Evolutionary conservation across 1,284 basidiomycete genomes (phyloP).

Genomic region (Ceratobasidium theobromae): DNA sequence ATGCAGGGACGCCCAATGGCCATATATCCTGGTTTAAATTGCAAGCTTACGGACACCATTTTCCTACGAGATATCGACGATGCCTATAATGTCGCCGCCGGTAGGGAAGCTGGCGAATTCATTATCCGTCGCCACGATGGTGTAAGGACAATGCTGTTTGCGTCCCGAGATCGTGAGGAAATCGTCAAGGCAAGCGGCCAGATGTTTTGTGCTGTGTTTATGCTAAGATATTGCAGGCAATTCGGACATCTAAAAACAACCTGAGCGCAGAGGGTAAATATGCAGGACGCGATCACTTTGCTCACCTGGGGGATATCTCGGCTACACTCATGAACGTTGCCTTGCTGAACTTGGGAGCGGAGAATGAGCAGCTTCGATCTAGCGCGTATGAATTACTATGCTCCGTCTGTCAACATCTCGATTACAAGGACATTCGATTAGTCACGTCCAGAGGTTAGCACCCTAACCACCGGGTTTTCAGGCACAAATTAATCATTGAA

Average conservation of each 20-base stretch:
- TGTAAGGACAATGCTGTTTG: slow-evolving; percentile 68
- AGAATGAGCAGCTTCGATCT: slow-evolving; percentile 71
- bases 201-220: neutral
- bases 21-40: slow-evolving; percentile 62
- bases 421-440: slow-evolving; percentile 69
- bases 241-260: slow-evolving; percentile 68
- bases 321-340: slow-evolving; percentile 81
- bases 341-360: slow-evolving; percentile 70
- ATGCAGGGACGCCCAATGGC: slow-evolving; percentile 52
- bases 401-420: slow-evolving; percentile 74
- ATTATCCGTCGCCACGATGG: slow-evolving; percentile 73
- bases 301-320: slow-evolving; percentile 78
- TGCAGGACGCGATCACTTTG: slow-evolving; percentile 62
- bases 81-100: slow-evolving; percentile 75
- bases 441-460: slow-evolving; percentile 65
- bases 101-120: slow-evolving; percentile 75
- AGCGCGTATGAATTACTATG: slow-evolving; percentile 77
- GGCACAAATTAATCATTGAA: slow-evolving; percentile 26
- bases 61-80: slow-evolving; percentile 79
- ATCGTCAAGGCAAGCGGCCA: slow-evolving; percentile 67
- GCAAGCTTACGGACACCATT: slow-evolving; percentile 77
- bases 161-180: slow-evolving; percentile 63
- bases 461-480: slow-evolving; percentile 20
- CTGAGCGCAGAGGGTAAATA: slow-evolving; percentile 59
- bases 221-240: slow-evolving; percentile 48